These are phyloP conservation scores for Eutrema heterophyllum DNA, from an alignment of 345 rosid genomes.

Conservation along the genomic window DNA sequence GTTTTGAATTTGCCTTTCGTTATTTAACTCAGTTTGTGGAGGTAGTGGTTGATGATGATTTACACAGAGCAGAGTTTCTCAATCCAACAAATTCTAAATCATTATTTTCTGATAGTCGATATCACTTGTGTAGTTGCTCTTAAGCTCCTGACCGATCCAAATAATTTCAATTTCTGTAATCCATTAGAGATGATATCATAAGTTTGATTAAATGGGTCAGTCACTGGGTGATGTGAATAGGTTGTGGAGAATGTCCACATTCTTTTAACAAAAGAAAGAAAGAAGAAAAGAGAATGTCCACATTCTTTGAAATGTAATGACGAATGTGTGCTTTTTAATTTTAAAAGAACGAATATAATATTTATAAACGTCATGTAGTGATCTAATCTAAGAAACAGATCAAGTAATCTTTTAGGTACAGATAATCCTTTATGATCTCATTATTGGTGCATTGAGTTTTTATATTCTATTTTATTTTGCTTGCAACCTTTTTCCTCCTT, in stretches of 20 bases:
- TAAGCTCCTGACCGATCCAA: background rate
- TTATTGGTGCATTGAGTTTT: constrained; percentile 21
- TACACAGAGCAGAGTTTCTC: background rate
- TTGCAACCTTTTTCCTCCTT: background rate
- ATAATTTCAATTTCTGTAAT: background rate
- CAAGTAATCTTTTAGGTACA: constrained; percentile 32
- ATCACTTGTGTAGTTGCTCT: background rate
- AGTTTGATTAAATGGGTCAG: constrained; percentile 1
- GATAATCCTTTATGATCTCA: constrained; percentile 28
- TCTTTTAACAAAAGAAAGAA: background rate
- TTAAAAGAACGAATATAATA: background rate
- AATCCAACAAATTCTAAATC: background rate
- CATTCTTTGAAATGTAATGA: constrained; percentile 23
- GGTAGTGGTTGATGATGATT: background rate
- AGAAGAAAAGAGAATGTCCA: constrained; percentile 13
- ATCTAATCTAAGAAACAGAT: constrained; percentile 30
- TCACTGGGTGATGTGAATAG: constrained; percentile 14
- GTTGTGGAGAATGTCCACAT: constrained; percentile 24
- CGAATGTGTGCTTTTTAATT: constrained; percentile 1
- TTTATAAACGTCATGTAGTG: constrained; percentile 11
- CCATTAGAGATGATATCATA: background rate
- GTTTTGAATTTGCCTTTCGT: background rate
- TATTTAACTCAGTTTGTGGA: background rate
- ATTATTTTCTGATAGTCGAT: background rate
- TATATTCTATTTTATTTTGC: too few species aligned